phyloP scores from a whole-genome alignment of 345 rosid genomes.

The Eucalyptus sp. region DNA sequence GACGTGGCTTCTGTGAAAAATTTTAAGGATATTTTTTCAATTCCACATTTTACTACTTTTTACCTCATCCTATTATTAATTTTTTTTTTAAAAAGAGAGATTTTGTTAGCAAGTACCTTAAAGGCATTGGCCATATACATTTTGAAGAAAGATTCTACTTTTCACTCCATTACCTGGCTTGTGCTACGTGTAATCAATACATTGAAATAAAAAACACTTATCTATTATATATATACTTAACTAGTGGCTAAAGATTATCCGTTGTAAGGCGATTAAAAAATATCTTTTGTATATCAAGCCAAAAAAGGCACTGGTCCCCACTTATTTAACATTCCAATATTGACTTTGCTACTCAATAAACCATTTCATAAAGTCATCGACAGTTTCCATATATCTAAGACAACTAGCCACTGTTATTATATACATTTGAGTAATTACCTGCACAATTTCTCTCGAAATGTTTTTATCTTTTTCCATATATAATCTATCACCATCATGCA shows the following conservation, averaged over 20 bases:
- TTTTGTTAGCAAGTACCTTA: background rate
- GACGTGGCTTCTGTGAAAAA: background rate
- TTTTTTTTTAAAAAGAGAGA: background rate
- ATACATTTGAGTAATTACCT: background rate
- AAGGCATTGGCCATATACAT: background rate
- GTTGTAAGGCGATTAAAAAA: too few species aligned
- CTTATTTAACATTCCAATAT: background rate
- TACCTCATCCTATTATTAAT: background rate
- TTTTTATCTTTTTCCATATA: background rate
- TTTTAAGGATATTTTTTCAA: background rate
- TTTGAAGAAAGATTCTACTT: background rate
- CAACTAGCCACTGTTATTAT: background rate
- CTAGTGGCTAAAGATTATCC: background rate
- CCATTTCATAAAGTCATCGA: background rate
- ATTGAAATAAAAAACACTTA: background rate
- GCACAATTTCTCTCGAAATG: background rate
- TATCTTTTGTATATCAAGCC: background rate
- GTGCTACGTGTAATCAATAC: background rate
- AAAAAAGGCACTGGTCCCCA: background rate
- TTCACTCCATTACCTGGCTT: background rate
- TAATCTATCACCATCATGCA: background rate
- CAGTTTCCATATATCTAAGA: background rate
- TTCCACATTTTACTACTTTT: background rate
- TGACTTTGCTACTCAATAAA: background rate
- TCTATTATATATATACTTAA: background rate